phyloP scores from a whole-genome alignment of 768 basidiomycete genomes.

The Pleurotus tuber-regium region DNA sequence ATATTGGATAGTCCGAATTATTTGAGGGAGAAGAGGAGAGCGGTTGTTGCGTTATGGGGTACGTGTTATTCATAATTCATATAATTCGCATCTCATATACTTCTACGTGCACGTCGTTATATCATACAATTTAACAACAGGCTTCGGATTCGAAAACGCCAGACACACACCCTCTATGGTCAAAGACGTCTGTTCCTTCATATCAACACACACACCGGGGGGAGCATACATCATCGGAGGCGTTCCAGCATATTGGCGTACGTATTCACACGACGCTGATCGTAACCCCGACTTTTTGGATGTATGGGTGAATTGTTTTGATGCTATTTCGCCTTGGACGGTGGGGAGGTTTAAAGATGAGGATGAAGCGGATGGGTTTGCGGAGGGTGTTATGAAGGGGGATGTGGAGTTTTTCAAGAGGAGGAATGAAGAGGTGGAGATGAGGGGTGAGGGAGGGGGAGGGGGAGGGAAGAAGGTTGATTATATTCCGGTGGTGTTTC shows the following conservation, averaged over 20 bases:
- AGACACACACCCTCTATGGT: slow-evolving; percentile 63
- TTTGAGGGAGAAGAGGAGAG: slow-evolving; percentile 63
- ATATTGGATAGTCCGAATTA: slow-evolving; percentile 73
- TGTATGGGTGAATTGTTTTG: slow-evolving; percentile 76
- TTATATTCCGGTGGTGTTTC: slow-evolving; percentile 82
- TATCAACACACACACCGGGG: slow-evolving; percentile 62
- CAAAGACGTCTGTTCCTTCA: slow-evolving; percentile 49
- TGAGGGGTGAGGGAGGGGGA: slow-evolving; percentile 23
- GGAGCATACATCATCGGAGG: slow-evolving; percentile 77
- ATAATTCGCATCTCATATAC: slow-evolving; percentile 1
- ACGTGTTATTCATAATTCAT: slow-evolving; percentile 14
- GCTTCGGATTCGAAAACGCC: slow-evolving; percentile 65
- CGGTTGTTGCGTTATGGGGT: slow-evolving; percentile 79
- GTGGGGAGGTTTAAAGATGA: slow-evolving; percentile 66
- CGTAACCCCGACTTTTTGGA: slow-evolving; percentile 60
- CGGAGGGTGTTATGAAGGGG: slow-evolving; percentile 56
- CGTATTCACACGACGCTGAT: slow-evolving; percentile 67
- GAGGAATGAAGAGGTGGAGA: slow-evolving; percentile 38
- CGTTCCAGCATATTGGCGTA: slow-evolving; percentile 73
- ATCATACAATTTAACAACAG: slow-evolving; percentile 28
- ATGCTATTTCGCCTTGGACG: slow-evolving; percentile 83
- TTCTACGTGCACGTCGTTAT: slow-evolving; percentile 1
- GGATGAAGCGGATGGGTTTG: slow-evolving; percentile 61
- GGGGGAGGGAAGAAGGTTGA: slow-evolving; percentile 66
- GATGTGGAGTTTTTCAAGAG: slow-evolving; percentile 61